Evolutionary conservation across 2,329 filamentous ascomycete genomes (phyloP).

Genomic region (Teratosphaeria destructans): DNA sequence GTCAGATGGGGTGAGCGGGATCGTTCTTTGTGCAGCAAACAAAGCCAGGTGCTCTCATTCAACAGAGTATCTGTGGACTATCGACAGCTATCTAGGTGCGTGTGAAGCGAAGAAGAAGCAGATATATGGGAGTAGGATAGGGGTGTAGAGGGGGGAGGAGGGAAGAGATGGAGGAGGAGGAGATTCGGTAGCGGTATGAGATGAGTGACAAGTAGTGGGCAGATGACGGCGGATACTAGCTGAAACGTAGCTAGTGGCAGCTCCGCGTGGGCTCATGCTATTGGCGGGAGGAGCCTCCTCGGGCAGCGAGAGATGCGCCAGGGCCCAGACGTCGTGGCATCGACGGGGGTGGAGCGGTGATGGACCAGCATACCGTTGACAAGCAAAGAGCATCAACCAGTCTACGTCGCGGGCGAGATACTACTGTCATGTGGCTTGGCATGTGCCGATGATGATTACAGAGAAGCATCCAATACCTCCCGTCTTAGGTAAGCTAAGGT

Average conservation of each 20-base stretch:
- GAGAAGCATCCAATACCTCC: too few species aligned
- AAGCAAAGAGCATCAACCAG: neutral
- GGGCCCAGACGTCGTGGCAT: neutral
- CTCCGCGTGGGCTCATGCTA: conserved; percentile 1
- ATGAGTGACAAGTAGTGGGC: conserved; percentile 6
- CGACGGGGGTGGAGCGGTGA: neutral
- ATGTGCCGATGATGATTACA: too few species aligned
- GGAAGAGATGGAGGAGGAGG: conserved; percentile 1
- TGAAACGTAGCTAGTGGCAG: conserved; percentile 2
- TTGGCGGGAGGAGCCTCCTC: neutral
- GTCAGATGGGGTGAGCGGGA: conserved; percentile 5
- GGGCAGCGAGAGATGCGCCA: neutral
- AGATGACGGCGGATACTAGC: conserved; percentile 3
- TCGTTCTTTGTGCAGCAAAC: conserved; percentile 9
- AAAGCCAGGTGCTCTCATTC: conserved; percentile 1
- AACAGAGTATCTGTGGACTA: conserved; percentile 3
- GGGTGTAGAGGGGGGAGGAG: neutral
- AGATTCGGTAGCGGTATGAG: conserved; percentile 7
- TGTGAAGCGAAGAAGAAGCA: conserved; percentile 3
- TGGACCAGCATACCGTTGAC: neutral
- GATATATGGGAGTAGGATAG: conserved; percentile 2
- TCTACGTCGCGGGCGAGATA: neutral
- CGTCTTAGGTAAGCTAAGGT: too few species aligned
- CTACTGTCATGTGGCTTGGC: neutral
- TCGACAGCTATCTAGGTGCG: conserved; percentile 16